A percentile compares a stretch with the other conserved stretches of the same genome.
These are phyloP conservation scores for Paecilomyces dactylethromorphus DNA, from an alignment of 2,329 filamentous ascomycete genomes.

Conservation along the genomic window DNA sequence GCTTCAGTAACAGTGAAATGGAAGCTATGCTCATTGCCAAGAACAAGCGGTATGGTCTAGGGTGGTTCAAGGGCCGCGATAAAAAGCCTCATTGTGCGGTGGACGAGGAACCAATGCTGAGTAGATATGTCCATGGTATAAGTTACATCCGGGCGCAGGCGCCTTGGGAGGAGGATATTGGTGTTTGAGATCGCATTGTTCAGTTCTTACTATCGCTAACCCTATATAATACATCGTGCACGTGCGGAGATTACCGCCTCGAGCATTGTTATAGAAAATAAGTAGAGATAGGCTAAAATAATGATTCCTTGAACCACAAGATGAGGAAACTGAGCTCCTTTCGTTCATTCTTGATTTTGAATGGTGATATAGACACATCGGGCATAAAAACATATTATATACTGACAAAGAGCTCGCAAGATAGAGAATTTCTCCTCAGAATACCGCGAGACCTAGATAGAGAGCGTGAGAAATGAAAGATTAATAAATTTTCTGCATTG, in stretches of 20 bases:
- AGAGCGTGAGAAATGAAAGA: not conserved
- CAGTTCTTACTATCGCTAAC: not conserved
- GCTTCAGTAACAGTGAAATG: constrained; percentile 57
- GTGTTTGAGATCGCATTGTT: not conserved
- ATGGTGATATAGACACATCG: not conserved
- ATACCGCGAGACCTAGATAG: not conserved
- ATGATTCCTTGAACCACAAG: not conserved
- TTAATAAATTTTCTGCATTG: not conserved
- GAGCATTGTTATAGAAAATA: not conserved
- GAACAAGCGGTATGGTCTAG: constrained; percentile 66
- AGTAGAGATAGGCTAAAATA: not conserved
- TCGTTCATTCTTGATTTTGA: not conserved
- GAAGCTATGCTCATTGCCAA: constrained; percentile 51
- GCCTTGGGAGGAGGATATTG: constrained; percentile 15
- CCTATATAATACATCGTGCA: not conserved
- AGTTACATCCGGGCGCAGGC: constrained; percentile 22
- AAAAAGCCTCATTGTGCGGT: constrained; percentile 68
- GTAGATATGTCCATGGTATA: constrained; percentile 58
- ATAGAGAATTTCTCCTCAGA: not conserved
- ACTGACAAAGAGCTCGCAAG: not conserved
- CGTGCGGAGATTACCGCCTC: not conserved
- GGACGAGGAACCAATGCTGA: constrained; percentile 66
- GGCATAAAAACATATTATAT: not conserved
- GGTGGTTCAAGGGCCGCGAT: constrained; percentile 70
- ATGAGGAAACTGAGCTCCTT: not conserved